A percentile compares a stretch with the other conserved stretches of the same genome.
phyloP scores from a whole-genome alignment of 169 alveolate genomes.

The Perkinsus marinus region DNA sequence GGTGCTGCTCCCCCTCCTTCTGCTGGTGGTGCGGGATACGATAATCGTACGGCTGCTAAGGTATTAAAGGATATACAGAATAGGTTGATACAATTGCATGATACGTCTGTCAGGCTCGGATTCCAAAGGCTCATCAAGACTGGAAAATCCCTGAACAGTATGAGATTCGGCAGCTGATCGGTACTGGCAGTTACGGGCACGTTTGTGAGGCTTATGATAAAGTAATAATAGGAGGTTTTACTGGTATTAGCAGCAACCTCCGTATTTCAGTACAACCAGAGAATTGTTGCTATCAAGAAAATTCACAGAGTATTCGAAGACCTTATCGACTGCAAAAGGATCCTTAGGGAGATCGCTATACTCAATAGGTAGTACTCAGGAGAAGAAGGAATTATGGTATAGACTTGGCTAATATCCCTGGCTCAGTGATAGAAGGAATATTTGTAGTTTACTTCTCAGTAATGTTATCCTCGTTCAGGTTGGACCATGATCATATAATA shows the following conservation, averaged over 20 bases:
- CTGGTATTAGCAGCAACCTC: neutral
- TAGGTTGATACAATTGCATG: neutral
- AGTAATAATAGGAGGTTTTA: neutral
- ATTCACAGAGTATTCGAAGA: conserved; percentile 88
- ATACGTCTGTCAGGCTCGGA: conserved; percentile 1
- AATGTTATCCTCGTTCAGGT: conserved; percentile 16
- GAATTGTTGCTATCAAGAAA: conserved; percentile 84
- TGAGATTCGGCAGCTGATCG: conserved; percentile 67
- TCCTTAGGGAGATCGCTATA: conserved; percentile 84
- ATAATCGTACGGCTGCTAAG: neutral
- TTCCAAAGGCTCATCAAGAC: conserved; percentile 24
- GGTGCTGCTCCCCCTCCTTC: too few relatives aligned
- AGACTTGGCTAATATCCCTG: too few relatives aligned
- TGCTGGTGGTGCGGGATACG: neutral
- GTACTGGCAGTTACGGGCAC: conserved; percentile 78
- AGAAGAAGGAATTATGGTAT: too few relatives aligned
- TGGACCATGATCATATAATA: conserved; percentile 77
- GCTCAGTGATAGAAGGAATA: too few relatives aligned
- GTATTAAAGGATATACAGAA: neutral
- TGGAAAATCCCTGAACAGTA: conserved; percentile 57
- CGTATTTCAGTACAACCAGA: conserved; percentile 24
- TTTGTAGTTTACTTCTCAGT: too few relatives aligned
- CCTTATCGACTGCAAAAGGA: conserved; percentile 86
- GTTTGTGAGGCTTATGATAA: conserved; percentile 39
- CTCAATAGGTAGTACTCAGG: conserved; percentile 41